Percentiles rank a stretch among this genome's conserved stretches.
phyloP scores from a whole-genome alignment of 371 early-diverging fungal genomes.

The Circinella umbellata region DNA sequence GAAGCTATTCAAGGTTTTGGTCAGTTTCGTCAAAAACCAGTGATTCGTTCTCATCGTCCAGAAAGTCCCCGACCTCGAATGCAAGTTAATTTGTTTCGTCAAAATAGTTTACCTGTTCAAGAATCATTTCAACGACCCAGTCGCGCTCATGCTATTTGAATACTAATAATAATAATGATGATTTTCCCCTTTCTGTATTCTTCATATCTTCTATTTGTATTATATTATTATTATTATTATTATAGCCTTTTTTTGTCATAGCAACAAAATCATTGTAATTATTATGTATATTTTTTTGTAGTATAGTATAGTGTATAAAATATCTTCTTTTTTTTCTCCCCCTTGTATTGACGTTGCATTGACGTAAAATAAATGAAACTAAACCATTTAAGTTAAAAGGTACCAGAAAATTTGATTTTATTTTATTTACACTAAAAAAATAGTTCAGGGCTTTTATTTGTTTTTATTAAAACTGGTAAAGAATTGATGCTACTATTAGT shows the following conservation, averaged over 20 bases:
- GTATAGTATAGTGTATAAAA: no score
- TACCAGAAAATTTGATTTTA: no score
- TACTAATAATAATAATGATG: background rate
- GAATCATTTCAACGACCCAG: constrained; percentile 33
- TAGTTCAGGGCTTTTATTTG: no score
- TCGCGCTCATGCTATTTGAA: constrained; percentile 2
- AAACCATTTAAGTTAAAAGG: background rate
- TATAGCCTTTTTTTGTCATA: no score
- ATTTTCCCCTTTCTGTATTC: no score
- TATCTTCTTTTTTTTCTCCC: background rate
- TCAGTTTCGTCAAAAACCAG: constrained; percentile 7
- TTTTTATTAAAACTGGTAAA: no score
- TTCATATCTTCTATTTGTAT: no score
- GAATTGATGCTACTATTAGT: no score
- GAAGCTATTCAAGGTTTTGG: constrained; percentile 53
- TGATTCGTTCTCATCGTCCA: background rate
- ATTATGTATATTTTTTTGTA: no score
- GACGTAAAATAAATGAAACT: background rate
- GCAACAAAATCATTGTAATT: no score
- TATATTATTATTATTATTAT: no score
- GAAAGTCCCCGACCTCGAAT: constrained; percentile 33
- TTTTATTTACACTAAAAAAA: no score
- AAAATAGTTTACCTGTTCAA: constrained; percentile 29
- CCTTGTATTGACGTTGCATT: background rate
- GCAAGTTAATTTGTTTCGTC: constrained; percentile 41